A percentile compares a stretch with the other conserved stretches of the same genome.
Evolutionary conservation across 495 filamentous ascomycete species (phyloP).

Genomic region (Mycothermus thermophilus): DNA sequence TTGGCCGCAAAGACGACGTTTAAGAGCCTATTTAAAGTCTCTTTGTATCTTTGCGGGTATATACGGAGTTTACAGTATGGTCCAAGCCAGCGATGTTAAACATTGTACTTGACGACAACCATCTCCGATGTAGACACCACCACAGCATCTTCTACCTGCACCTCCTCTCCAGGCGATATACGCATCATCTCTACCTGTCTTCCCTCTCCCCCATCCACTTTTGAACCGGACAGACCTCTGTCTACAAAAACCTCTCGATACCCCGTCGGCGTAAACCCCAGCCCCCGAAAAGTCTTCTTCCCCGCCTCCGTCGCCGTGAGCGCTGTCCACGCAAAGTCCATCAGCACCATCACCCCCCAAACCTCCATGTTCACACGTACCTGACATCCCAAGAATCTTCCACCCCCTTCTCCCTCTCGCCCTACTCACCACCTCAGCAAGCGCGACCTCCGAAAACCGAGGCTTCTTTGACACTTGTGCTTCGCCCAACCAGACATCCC

Average conservation of each 20-base stretch:
- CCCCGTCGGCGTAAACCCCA: conserved; percentile 18
- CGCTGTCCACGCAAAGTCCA: conserved; percentile 8
- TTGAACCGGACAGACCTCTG: no score
- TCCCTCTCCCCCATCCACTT: neutral
- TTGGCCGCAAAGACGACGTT: no score
- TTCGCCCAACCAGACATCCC: neutral
- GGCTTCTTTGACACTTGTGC: neutral
- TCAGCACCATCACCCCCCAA: neutral
- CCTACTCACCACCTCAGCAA: conserved; percentile 11
- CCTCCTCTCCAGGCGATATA: conserved; percentile 8
- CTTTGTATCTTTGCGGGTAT: no score
- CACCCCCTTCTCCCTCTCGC: conserved; percentile 6
- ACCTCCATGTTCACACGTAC: conserved; percentile 6
- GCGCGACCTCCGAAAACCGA: conserved; percentile 13
- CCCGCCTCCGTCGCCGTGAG: conserved; percentile 19
- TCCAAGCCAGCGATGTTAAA: neutral
- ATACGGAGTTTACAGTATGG: neutral
- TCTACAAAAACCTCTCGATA: conserved; percentile 18
- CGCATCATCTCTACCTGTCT: conserved; percentile 6
- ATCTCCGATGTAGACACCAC: conserved; percentile 8
- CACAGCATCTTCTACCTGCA: neutral
- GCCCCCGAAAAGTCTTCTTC: conserved; percentile 12
- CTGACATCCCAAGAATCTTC: conserved; percentile 18
- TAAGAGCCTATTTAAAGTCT: no score
- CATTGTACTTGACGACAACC: conserved; percentile 5